These are phyloP conservation scores for Rusavskia elegans DNA, from an alignment of 495 filamentous ascomycete species.

Conservation along the genomic window DNA sequence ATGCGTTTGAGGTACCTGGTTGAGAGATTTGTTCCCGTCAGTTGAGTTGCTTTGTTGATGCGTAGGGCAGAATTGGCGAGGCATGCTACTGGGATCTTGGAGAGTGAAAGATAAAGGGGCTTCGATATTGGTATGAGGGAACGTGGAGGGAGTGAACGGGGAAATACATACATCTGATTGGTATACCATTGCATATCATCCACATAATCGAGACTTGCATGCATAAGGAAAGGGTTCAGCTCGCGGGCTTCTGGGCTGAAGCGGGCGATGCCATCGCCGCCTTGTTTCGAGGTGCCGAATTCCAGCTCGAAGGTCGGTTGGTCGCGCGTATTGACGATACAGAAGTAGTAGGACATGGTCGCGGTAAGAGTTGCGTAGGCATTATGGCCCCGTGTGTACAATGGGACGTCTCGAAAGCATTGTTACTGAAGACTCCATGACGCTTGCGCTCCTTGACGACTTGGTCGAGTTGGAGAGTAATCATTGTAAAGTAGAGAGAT, in stretches of 20 bases:
- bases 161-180: constrained; percentile 48
- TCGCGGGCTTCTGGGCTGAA: constrained; percentile 75
- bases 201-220: constrained; percentile 80
- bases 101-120: neutral
- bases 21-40: neutral
- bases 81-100: neutral
- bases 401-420: too few species aligned
- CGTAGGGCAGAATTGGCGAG: neutral
- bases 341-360: constrained; percentile 89
- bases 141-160: neutral
- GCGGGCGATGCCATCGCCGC: constrained; percentile 78
- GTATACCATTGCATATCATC: constrained; percentile 88
- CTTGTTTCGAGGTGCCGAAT: constrained; percentile 87
- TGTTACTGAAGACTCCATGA: too few species aligned
- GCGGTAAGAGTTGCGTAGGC: neutral
- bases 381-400: neutral
- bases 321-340: constrained; percentile 84
- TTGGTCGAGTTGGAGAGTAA: too few species aligned
- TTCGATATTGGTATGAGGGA: neutral
- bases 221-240: constrained; percentile 95
- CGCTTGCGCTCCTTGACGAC: too few species aligned
- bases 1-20: constrained; percentile 85
- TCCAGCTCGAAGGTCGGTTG: constrained; percentile 90
- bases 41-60: neutral
- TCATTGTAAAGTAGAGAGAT: too few species aligned